Base-by-base conservation (phyloP, 305 asterid species). In the Vinca major region DNA sequence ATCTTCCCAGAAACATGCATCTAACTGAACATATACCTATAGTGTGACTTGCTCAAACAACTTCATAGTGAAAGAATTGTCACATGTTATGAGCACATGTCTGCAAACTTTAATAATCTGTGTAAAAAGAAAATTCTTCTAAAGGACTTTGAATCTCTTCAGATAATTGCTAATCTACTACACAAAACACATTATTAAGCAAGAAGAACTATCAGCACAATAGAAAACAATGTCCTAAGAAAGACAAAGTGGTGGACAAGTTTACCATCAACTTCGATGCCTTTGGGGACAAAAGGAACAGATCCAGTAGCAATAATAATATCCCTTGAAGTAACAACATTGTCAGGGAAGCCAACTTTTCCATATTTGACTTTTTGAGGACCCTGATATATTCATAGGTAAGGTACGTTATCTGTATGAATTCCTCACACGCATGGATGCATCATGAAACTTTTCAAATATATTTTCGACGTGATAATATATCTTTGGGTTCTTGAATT, bases 191-290 rank as follows among this genome's bases (percentile, higher is more conserved):
- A 14, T 72, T 58, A 37, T 61, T 61, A 62, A 73, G 33, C n/a
- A 7, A 16, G 21, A 48, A 13, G 52, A 37, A 11, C 26, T 39
- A 39, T 40, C 63, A 63, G 49, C 43, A 63, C 66, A 7, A 60
- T 16, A 39, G 65, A 39, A n/a, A 61, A 55, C 5, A 7, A 20
- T 54, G 60, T 17, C 40, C 40, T 21, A 55, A 0, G 10, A 39
- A 54, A 13, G 63, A 78, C 48, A 63, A 68, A 76, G 68, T 7
- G 9, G 17, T 14, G 69, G 62, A 77, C 37, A 80, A 81, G 73
- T 62, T 75, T 81, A 87, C 97, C 97, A 81, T 91, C 97, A 83
- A 91, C 93, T 85, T 91, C 95, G 51, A 91, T 89, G 71, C 97
- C 97, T 81, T 86, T 89, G 82, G 97, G 97, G 67, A 91, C 97